Conservation (phyloP, 2,329 filamentous ascomycete genomes). For the Zymoseptoria tritici region DNA sequence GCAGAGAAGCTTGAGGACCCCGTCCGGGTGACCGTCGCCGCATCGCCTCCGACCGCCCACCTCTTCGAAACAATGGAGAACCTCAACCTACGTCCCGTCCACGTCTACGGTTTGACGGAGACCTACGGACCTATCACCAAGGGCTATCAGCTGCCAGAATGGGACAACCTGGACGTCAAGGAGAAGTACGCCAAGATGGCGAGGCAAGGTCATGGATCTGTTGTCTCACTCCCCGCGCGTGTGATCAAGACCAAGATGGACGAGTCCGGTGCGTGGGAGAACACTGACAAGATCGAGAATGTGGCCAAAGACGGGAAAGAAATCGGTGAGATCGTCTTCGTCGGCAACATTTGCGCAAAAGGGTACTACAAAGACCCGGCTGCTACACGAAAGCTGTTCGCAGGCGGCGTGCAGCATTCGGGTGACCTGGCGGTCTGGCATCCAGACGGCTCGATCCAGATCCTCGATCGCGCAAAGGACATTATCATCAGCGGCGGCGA, state of each 20-base stretch:
- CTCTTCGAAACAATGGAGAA: slow-evolving; percentile 88
- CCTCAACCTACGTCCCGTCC: slow-evolving; percentile 81
- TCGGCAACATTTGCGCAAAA: slow-evolving; percentile 84
- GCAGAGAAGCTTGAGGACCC: slow-evolving; percentile 63
- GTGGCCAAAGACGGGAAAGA: slow-evolving; percentile 64
- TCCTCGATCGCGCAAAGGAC: slow-evolving; percentile 89
- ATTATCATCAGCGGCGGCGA: slow-evolving; percentile 98
- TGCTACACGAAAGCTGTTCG: slow-evolving; percentile 80
- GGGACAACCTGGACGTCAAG: slow-evolving; percentile 64
- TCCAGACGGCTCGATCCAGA: slow-evolving; percentile 81
- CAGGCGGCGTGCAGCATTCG: slow-evolving; percentile 77
- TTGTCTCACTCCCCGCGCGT: slow-evolving; percentile 72
- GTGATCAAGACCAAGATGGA: slow-evolving; percentile 73
- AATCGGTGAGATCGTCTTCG: slow-evolving; percentile 78
- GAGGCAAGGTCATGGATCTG: slow-evolving; percentile 83
- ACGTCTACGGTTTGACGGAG: slow-evolving; percentile 82
- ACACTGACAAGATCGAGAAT: slow-evolving; percentile 54
- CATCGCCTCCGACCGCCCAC: slow-evolving; percentile 79
- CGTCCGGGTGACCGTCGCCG: slow-evolving; percentile 85
- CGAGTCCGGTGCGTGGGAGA: slow-evolving; percentile 22
- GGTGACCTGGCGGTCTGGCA: slow-evolving; percentile 94
- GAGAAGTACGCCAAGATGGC: slow-evolving; percentile 89
- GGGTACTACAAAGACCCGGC: slow-evolving; percentile 87
- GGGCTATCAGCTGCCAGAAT: slow-evolving; percentile 77
- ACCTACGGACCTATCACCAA: slow-evolving; percentile 96